Conservation (phyloP, 164 flowering plant species). For the Chimonanthus praecox region DNA sequence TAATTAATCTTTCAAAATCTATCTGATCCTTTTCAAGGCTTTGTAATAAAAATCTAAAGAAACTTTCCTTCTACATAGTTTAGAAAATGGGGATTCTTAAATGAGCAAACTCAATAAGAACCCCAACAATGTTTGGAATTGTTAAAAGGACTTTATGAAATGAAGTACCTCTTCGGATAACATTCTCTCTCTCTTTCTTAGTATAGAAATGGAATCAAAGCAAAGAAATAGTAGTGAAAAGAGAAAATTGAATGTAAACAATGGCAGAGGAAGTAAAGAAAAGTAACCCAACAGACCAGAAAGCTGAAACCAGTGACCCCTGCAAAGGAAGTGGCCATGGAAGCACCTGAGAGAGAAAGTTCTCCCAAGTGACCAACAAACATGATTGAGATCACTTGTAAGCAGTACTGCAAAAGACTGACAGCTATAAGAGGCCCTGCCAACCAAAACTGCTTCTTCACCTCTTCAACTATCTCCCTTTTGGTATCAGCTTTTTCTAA, state of each 20-base stretch:
- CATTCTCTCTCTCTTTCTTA: no score
- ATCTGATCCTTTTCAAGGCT: no score
- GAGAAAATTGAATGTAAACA: not conserved
- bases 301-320: constrained; percentile 67
- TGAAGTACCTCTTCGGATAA: no score
- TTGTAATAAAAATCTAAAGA: no score
- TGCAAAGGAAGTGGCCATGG: constrained; percentile 73
- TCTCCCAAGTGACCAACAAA: constrained; percentile 78
- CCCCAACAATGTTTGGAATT: no score
- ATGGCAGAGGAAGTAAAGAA: not conserved
- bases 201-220: not conserved
- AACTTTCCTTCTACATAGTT: no score
- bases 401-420: constrained; percentile 28
- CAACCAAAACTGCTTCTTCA: constrained; percentile 55
- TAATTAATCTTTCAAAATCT: no score
- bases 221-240: not conserved
- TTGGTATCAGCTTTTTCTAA: not conserved
- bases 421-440: constrained; percentile 56
- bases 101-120: no score
- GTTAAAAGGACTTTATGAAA: no score
- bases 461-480: constrained; percentile 31
- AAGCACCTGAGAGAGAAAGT: constrained; percentile 59
- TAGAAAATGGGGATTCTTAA: no score
- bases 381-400: constrained; percentile 65
- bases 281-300: constrained; percentile 33